Percentiles rank a stretch among this genome's conserved stretches.
These are phyloP conservation scores for Dioscorea cayenensis DNA, from an alignment of 116 monocot genomes.

Conservation along the genomic window DNA sequence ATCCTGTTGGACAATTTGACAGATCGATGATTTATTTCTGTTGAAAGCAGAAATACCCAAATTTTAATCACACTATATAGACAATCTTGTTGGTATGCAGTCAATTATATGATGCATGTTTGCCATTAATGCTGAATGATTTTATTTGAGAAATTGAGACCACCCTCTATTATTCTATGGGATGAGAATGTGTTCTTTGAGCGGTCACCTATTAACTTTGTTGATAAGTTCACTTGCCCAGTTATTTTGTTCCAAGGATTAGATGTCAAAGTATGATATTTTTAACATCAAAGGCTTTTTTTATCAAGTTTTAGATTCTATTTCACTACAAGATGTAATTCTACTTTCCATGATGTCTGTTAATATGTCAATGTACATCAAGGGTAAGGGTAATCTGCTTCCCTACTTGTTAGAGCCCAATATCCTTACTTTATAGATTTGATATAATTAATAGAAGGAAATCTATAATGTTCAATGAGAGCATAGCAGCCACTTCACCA, in stretches of 20 bases:
- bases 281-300: not conserved
- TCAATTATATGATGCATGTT: slow-evolving; percentile 3
- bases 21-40: slow-evolving; percentile 79
- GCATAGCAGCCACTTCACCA: no score
- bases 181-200: slow-evolving; percentile 45
- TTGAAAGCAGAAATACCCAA: slow-evolving; percentile 88
- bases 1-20: slow-evolving; percentile 1
- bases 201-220: slow-evolving; percentile 90
- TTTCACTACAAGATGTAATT: not conserved
- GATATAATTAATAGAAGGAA: no score
- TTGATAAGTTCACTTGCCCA: slow-evolving; percentile 77
- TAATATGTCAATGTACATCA: not conserved
- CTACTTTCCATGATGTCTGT: not conserved
- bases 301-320: no score
- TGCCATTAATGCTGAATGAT: not conserved
- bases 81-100: slow-evolving; percentile 87
- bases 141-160: not conserved
- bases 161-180: slow-evolving; percentile 26
- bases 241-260: slow-evolving; percentile 98
- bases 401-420: not conserved
- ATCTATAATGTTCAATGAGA: no score
- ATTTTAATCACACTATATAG: slow-evolving; percentile 79
- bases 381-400: not conserved
- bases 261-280: slow-evolving; percentile 73
- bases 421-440: no score